These are phyloP conservation scores for Citropsis articulata DNA, from an alignment of 345 rosid species.

Conservation along the genomic window DNA sequence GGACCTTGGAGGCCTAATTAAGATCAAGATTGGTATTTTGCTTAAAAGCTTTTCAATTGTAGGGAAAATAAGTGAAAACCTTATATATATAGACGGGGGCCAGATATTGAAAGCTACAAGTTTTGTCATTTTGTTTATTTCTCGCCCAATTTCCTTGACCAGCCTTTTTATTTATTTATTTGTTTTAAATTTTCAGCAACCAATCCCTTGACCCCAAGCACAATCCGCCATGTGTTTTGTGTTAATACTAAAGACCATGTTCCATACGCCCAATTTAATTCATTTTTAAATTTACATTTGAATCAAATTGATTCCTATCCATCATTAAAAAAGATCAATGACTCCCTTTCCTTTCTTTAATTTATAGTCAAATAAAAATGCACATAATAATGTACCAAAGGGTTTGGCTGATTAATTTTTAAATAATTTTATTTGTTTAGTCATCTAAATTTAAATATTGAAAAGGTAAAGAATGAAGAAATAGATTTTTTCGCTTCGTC, in stretches of 20 bases:
- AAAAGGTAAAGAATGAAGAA: too few species aligned
- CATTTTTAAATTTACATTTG: background rate
- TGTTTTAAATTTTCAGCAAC: background rate
- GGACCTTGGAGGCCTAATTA: too few species aligned
- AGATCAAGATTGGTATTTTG: too few species aligned
- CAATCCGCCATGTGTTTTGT: background rate
- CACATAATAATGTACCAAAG: too few species aligned
- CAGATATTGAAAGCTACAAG: background rate
- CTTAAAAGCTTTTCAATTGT: too few species aligned
- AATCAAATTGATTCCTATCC: background rate
- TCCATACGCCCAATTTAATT: background rate
- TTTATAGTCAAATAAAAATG: background rate
- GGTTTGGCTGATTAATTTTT: background rate
- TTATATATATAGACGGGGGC: background rate
- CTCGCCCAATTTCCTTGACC: constrained; percentile 13
- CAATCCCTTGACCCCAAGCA: background rate
- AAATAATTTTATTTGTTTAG: too few species aligned
- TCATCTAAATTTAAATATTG: too few species aligned
- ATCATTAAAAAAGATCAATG: background rate
- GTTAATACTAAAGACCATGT: background rate
- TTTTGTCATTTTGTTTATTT: background rate
- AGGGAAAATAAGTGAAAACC: too few species aligned
- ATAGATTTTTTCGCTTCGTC: too few species aligned
- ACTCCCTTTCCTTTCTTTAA: background rate
- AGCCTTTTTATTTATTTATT: background rate